Conservation (phyloP, 768 basidiomycete genomes). For the Clathrus columnatus region DNA sequence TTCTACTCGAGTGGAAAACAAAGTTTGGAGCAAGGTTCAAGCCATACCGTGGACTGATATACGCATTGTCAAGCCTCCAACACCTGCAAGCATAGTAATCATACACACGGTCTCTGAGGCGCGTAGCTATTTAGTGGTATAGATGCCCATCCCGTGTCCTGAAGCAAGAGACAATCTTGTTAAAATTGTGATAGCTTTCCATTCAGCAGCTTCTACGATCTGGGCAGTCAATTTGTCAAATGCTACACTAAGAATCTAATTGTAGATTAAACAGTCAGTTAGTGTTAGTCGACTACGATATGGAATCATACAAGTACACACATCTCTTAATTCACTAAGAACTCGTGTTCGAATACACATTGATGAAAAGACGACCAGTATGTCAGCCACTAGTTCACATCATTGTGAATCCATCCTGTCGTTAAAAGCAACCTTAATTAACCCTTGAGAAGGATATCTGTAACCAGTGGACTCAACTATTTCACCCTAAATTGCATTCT, state of each 20-base stretch:
- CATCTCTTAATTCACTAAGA: slow-evolving; percentile 73
- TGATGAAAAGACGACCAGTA: slow-evolving; percentile 64
- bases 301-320: slow-evolving; percentile 21
- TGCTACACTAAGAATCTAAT: slow-evolving; percentile 68
- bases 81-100: slow-evolving; percentile 64
- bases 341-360: slow-evolving; percentile 71
- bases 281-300: not conserved
- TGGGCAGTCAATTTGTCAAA: slow-evolving; percentile 52
- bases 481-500: slow-evolving; percentile 73
- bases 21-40: slow-evolving; percentile 72
- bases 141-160: slow-evolving; percentile 54
- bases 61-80: slow-evolving; percentile 59
- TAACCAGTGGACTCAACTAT: slow-evolving; percentile 40
- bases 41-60: slow-evolving; percentile 75
- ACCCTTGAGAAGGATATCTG: slow-evolving; percentile 67
- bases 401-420: slow-evolving; percentile 65
- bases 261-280: not conserved
- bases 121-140: slow-evolving; percentile 62
- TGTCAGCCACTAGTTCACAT: slow-evolving; percentile 68
- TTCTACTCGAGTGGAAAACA: slow-evolving; percentile 53
- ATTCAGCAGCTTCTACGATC: slow-evolving; percentile 62
- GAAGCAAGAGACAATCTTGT: slow-evolving; percentile 64
- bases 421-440: slow-evolving; percentile 76
- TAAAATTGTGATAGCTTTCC: slow-evolving; percentile 75
- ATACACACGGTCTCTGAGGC: slow-evolving; percentile 78